Percentiles rank a stretch among this genome's conserved stretches.
Conservation (phyloP, 441 rosid species). For the Gossypium davidsonii region DNA sequence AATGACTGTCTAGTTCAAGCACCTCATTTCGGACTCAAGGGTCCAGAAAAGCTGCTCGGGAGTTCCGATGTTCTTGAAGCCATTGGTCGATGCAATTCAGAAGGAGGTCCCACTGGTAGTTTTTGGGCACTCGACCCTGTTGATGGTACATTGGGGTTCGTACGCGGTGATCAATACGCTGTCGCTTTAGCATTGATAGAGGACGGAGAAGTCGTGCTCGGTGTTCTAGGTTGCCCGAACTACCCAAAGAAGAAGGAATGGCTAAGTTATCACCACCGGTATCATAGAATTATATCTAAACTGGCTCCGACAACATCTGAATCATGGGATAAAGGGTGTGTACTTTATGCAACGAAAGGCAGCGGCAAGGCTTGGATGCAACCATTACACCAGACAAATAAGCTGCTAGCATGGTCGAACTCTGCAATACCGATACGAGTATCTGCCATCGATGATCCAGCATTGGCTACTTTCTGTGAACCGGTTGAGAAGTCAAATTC, state of each 20-base stretch:
- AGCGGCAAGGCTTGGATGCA: slow-evolving; percentile 64
- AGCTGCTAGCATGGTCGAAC: slow-evolving; percentile 43
- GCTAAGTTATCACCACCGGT: slow-evolving; percentile 58
- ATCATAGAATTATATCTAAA: slow-evolving; percentile 50
- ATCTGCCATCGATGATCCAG: slow-evolving; percentile 55
- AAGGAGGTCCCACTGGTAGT: slow-evolving; percentile 38
- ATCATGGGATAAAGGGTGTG: slow-evolving; percentile 63
- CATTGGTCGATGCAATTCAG: slow-evolving; percentile 51
- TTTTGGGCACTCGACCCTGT: slow-evolving; percentile 72
- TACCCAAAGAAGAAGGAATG: slow-evolving; percentile 70
- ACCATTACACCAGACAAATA: slow-evolving; percentile 36
- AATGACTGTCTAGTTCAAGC: slow-evolving; percentile 51
- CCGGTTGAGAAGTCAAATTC: slow-evolving; percentile 66
- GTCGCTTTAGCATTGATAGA: slow-evolving; percentile 56
- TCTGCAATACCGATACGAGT: slow-evolving; percentile 42
- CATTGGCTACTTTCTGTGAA: slow-evolving; percentile 63
- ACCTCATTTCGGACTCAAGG: slow-evolving; percentile 43
- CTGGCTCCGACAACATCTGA: slow-evolving; percentile 38
- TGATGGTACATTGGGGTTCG: slow-evolving; percentile 65
- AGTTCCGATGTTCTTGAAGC: slow-evolving; percentile 51
- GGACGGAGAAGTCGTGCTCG: slow-evolving; percentile 57
- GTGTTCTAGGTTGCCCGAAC: slow-evolving; percentile 74
- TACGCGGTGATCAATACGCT: slow-evolving; percentile 69
- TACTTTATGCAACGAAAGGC: slow-evolving; percentile 48
- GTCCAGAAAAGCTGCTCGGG: slow-evolving; percentile 31